Conservation (phyloP, 345 rosid species). For the Dovyalis caffra region DNA sequence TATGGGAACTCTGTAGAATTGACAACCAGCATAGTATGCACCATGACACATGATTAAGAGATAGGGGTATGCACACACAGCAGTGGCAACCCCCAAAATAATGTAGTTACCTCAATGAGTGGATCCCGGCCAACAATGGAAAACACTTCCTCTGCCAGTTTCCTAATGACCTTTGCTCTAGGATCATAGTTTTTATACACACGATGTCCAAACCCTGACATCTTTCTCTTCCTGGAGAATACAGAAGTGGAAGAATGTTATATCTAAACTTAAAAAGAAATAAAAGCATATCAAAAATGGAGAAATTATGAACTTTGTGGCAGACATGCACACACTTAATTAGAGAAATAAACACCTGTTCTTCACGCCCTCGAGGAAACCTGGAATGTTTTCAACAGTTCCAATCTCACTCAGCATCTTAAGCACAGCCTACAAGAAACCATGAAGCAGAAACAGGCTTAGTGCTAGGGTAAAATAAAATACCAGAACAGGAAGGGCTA, state of each 20-base stretch:
- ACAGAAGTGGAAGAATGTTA: not conserved
- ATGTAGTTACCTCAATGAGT: slow-evolving; percentile 74
- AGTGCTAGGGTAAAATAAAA: not conserved
- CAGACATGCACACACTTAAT: not conserved
- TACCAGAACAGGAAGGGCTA: not conserved
- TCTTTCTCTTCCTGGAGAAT: slow-evolving; percentile 73
- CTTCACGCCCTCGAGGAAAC: slow-evolving; percentile 89
- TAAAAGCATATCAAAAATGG: not conserved
- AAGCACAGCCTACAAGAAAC: slow-evolving; percentile 77
- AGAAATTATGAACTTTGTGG: not conserved
- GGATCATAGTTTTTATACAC: slow-evolving; percentile 99
- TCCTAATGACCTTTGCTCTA: slow-evolving; percentile 88
- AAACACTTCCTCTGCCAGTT: slow-evolving; percentile 92
- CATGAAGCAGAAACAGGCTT: slow-evolving; percentile 4
- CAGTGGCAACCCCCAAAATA: not conserved
- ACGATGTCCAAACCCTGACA: slow-evolving; percentile 99
- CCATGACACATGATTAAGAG: not conserved
- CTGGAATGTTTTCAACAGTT: slow-evolving; percentile 86
- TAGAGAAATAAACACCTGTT: slow-evolving; percentile 53
- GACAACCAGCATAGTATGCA: not conserved
- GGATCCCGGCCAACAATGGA: slow-evolving; percentile 96
- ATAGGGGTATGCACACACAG: not conserved
- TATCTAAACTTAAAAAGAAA: not conserved
- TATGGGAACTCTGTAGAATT: not conserved
- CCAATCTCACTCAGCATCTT: slow-evolving; percentile 96